Base-by-base conservation (phyloP, 345 rosid genomes). In the Eucalyptus viminalis region DNA sequence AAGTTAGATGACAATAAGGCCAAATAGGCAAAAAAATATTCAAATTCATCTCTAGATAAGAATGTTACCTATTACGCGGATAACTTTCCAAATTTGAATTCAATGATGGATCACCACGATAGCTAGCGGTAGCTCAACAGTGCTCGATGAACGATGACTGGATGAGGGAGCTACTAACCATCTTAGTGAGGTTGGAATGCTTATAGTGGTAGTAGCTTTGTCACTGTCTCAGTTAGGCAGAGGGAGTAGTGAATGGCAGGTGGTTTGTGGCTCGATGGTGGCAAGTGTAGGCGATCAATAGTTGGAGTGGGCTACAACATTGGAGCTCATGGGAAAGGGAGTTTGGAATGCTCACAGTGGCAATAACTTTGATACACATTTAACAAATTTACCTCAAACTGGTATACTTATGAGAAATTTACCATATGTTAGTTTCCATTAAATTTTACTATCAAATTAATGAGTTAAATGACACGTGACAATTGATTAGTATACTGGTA, bases 401-500 rank as follows among this genome's bases (percentile, higher is more conserved):
- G 0, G 7, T 58, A 10, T 58, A 58, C 2, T 11, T 2, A 1
- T 58, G 7, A 58, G 3, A 58, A 58, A 24, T 58, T 58, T 58
- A 58, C 0, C 6, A 12, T 25, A 0, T 25, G 14, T 11, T 11
- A 25, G 7, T 3, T 1, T 58, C 14, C 3, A 6, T 58, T 25
- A 58, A 58, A 58, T 58, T 58, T 58, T 58, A 58, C 14, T 25
- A 3, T 58, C 7, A 11, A 11, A 58, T 58, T 58, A 1, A 11
- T 58, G 29, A 24, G 29, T 58, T 58, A 58, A 58, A 58, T 58
- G n/a, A 58, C 65, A 58, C 1, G 2, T 27, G 7, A 27, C 2
- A 58, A 4, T 58, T 58, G 2, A 25, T 6, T 11, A 27, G 4
- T 58, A 25, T 58, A 25, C 7, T 0, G 1, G 4, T 1, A 2